Conservation (phyloP, 2,329 filamentous ascomycete species). For the Erysiphe pisi region DNA sequence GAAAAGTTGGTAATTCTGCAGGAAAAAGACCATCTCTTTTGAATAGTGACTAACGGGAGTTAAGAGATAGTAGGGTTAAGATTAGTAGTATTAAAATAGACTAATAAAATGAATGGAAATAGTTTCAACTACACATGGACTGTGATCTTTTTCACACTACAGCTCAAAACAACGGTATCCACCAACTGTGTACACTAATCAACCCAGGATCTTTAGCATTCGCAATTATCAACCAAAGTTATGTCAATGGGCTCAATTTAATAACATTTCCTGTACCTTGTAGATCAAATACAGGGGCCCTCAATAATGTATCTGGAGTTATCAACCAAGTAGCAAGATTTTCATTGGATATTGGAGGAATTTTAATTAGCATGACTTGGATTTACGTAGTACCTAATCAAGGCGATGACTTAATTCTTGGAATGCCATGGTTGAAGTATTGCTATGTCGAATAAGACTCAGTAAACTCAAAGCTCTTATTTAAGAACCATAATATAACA, state of each 20-base stretch:
- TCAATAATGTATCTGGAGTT: not conserved
- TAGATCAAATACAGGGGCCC: not conserved
- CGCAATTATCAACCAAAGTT: not conserved
- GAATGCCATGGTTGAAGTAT: conserved; percentile 6
- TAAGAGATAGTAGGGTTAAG: too few species aligned
- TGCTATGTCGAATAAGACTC: not conserved
- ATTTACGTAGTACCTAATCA: not conserved
- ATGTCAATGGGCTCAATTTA: not conserved
- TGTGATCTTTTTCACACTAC: not conserved
- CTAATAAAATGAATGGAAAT: not conserved
- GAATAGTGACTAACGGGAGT: not conserved
- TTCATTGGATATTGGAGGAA: conserved; percentile 16
- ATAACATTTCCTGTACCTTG: not conserved
- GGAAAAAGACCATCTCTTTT: not conserved
- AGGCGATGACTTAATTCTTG: too few species aligned
- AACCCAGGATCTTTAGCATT: not conserved
- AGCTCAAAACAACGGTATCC: not conserved
- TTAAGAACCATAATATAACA: not conserved
- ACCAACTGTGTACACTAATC: not conserved
- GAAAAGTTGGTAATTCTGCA: not conserved
- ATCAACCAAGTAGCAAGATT: not conserved
- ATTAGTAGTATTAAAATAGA: not conserved
- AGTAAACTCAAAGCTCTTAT: not conserved
- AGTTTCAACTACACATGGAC: not conserved
- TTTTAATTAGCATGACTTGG: not conserved